Percentiles rank a stretch among this genome's conserved stretches.
Conservation (phyloP, 2,329 filamentous ascomycete genomes). For the Aspergillus sclerotialis region DNA sequence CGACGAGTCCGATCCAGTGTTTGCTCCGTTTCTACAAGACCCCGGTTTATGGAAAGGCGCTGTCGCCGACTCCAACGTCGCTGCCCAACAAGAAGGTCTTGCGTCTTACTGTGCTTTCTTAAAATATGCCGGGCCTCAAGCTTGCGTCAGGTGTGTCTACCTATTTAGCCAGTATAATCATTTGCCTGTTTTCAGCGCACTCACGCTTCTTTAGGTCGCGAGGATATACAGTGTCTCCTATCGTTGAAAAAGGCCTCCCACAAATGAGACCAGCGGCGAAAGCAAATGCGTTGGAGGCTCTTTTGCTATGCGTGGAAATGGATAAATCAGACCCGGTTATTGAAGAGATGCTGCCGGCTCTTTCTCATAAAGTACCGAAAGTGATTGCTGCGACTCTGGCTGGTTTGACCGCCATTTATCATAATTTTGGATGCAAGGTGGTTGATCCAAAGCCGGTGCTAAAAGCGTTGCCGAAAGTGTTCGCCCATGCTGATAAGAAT, state of each 20-base stretch:
- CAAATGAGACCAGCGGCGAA: slow-evolving; percentile 87
- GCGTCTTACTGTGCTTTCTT: slow-evolving; percentile 84
- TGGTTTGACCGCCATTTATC: slow-evolving; percentile 75
- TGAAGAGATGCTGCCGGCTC: slow-evolving; percentile 76
- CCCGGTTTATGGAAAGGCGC: slow-evolving; percentile 84
- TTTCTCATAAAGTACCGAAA: slow-evolving; percentile 87
- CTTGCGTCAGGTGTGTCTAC: slow-evolving; percentile 57
- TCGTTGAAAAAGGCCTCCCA: slow-evolving; percentile 85
- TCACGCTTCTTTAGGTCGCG: slow-evolving; percentile 54
- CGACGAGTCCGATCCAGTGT: slow-evolving; percentile 77
- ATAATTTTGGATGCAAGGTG: slow-evolving; percentile 90
- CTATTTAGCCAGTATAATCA: too few species aligned
- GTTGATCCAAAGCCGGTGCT: slow-evolving; percentile 88
- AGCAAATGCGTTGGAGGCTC: slow-evolving; percentile 73
- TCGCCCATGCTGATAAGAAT: slow-evolving; percentile 96
- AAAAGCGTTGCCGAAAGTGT: slow-evolving; percentile 81
- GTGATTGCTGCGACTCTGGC: slow-evolving; percentile 69
- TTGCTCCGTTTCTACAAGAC: slow-evolving; percentile 81
- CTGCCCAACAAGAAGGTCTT: slow-evolving; percentile 89
- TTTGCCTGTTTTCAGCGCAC: slow-evolving; percentile 1
- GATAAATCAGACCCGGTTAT: slow-evolving; percentile 80
- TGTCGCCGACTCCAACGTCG: slow-evolving; percentile 90
- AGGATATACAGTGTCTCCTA: slow-evolving; percentile 63
- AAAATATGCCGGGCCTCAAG: slow-evolving; percentile 78
- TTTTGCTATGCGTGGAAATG: slow-evolving; percentile 83